Base-by-base conservation (phyloP, 2,329 filamentous ascomycete species). In the Cyclaneusma minus region DNA sequence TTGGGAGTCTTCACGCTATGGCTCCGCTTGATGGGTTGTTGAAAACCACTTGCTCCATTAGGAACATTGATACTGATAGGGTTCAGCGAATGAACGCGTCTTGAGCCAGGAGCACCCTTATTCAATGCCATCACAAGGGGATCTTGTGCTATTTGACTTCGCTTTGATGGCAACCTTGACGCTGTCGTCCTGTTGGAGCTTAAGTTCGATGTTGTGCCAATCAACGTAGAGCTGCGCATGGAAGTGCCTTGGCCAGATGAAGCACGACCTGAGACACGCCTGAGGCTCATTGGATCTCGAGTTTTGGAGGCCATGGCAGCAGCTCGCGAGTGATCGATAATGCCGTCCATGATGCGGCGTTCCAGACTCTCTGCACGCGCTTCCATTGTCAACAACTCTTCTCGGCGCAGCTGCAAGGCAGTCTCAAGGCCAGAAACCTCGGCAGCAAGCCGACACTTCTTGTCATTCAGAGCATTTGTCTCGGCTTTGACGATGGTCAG, bases 311-410 rank as follows among this genome's bases (percentile, higher is more conserved):
- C 79, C 31, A 95, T 67, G n/a, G 94, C 63, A 14, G 87, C 74
- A 14, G 87, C 74, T 5, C 87, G 78, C 12, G 87, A 94, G 48
- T 95, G 87, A 41, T 95, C 85, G 56, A 98, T 91, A 35, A 95
- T 82, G 14, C 87, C 85, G 38, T 95, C 87, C 16, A 98, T 58
- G 39, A 98, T 93, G 14, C 89, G 75, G 27, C 85, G 79, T 55
- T 98, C 89, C 13, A 98, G 62, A 3, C 72, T 69, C 48, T 94
- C 84, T 3, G 87, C 89, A 35, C 87, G 79, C 7, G 67, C 60
- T 48, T 95, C 87, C 80, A 98, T 94, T 14, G 79, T 66, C 23
- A 82, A 72, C 32, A 98, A 69, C 54, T 95, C 89, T 39, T 95
- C 87, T 22, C 82, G 78, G 29, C 89, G 78, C 30, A 95, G 74